Conservation (phyloP, 192 early-diverging fungal genomes). For the Coemansia sp. region DNA sequence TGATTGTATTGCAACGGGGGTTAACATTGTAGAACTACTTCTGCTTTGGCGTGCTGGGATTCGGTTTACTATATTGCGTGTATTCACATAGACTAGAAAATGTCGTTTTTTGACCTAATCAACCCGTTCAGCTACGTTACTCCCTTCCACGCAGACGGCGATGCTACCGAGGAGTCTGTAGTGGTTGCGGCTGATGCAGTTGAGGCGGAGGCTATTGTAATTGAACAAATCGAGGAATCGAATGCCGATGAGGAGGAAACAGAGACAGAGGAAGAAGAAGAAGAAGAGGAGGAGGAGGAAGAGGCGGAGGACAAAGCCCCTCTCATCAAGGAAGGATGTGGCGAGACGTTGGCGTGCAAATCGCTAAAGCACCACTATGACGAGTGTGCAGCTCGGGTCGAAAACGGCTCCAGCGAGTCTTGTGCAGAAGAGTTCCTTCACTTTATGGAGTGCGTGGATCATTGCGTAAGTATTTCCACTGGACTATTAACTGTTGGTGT, state of each 20-base stretch:
- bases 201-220: conserved; percentile 36
- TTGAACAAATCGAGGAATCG: conserved; percentile 38
- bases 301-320: conserved; percentile 44
- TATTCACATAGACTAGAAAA: conserved; percentile 14
- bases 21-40: background rate
- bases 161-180: conserved; percentile 13
- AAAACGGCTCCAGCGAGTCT: conserved; percentile 70
- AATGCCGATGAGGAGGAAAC: conserved; percentile 36
- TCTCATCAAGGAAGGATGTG: conserved; percentile 49
- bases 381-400: conserved; percentile 74
- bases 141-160: conserved; percentile 66
- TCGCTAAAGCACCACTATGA: conserved; percentile 75
- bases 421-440: conserved; percentile 80
- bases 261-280: conserved; percentile 25
- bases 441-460: conserved; percentile 78
- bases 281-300: conserved; percentile 36
- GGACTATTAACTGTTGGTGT: background rate
- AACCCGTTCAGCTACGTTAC: conserved; percentile 61
- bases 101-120: conserved; percentile 52
- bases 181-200: conserved; percentile 44
- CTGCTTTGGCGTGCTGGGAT: conserved; percentile 1
- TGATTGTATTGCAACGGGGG: background rate
- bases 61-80: background rate
- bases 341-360: conserved; percentile 62
- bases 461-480: conserved; percentile 67